A percentile compares a stretch with the other conserved stretches of the same genome.
phyloP scores from a whole-genome alignment of 1,139 yeast species.

The Hansenula lynferdii region DNA sequence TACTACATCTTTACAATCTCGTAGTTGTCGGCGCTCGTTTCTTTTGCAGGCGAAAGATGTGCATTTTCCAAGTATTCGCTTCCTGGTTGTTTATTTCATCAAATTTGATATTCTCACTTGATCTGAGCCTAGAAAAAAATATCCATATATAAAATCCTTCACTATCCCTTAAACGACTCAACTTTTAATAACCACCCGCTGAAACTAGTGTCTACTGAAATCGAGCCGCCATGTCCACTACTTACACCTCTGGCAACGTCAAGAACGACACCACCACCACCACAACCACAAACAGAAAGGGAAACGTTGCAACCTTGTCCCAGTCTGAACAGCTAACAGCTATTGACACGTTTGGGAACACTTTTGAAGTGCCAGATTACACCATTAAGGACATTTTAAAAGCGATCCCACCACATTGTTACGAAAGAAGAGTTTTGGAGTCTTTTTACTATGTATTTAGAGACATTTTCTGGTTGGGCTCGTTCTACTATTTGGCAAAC shows the following conservation, averaged over 20 bases:
- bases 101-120: too few relatives aligned
- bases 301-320: slow-evolving; percentile 21
- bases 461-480: slow-evolving; percentile 50
- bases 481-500: slow-evolving; percentile 50
- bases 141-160: too few relatives aligned
- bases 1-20: too few relatives aligned
- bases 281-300: slow-evolving; percentile 10
- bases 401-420: slow-evolving; percentile 74
- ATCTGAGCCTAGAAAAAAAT: too few relatives aligned
- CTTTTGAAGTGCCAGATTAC: slow-evolving; percentile 67
- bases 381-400: slow-evolving; percentile 68
- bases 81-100: too few relatives aligned
- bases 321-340: slow-evolving; percentile 30
- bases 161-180: too few relatives aligned
- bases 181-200: too few relatives aligned
- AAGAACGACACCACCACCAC: slow-evolving; percentile 2
- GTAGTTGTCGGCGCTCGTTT: too few relatives aligned
- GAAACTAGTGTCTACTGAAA: too few relatives aligned
- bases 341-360: slow-evolving; percentile 57
- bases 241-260: slow-evolving; percentile 7
- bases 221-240: slow-evolving; percentile 8
- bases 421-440: slow-evolving; percentile 53
- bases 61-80: too few relatives aligned
- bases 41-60: too few relatives aligned
- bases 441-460: slow-evolving; percentile 62